Evolutionary conservation across 805 yeast genomes (phyloP), one percentile per base, ranked within the genome.

Genomic region (Kuraishia cidri): DNA sequence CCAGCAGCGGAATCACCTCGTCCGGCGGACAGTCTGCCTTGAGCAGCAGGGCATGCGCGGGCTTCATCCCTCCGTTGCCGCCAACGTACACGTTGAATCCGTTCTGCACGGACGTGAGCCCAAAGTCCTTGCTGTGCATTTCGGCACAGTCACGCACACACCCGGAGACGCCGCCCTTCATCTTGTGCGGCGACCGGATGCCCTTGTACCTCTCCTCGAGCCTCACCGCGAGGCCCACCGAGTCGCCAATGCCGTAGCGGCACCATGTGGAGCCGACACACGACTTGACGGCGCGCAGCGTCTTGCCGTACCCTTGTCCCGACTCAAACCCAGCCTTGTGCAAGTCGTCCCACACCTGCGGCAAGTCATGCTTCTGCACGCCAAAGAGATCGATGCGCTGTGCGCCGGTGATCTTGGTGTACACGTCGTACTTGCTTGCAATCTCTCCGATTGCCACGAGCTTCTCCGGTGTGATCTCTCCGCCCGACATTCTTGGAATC

Each of bases 251-350:
- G 30, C 62, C 62, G 32, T 47, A 57, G 24, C 62, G 46, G 37
- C 62, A 57, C 62, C 62, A 57, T 1, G 62, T 56, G 2, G 60
- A 47, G 5, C 62, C 62, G 24, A 57, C 62, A 41, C 62, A 57
- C 1, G 62, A 57, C 39, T 57, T 57, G 33, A 57, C 62, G 25
- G 56, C 52, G 30, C 62, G 46, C 35, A 57, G 38, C 17, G 55
- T 46, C 40, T 57, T 57, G 26, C 62, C 62, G 37, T 57, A 57
- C 6, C 58, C 63, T 35, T 57, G 63, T 6, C 63, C 63, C 34
- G 58, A 49, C 35, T 57, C 63, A 36, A 57, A 54, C 2, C 60
- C 62, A 27, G 45, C 47, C 6, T 38, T 36, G 31, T 50, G 46
- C 8, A 56, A 39, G 28, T 55, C 58, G 15, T 45, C 44, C 62